A percentile compares a stretch with the other conserved stretches of the same genome.
These are phyloP conservation scores for Aquilaria malaccensis DNA, from an alignment of 345 rosid species.

Conservation along the genomic window DNA sequence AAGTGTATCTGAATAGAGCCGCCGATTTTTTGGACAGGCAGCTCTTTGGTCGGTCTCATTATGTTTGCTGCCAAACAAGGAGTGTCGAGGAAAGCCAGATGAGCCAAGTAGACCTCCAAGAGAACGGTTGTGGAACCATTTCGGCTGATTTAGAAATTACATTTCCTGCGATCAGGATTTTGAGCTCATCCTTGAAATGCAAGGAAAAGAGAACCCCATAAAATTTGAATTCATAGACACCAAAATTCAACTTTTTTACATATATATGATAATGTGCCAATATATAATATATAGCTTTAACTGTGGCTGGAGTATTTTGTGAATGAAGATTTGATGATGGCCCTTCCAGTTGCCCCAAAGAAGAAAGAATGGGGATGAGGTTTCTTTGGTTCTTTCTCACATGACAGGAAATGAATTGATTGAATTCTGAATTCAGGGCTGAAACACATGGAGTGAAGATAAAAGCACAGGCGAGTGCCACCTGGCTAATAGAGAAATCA, in stretches of 20 bases:
- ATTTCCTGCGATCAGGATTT: neutral
- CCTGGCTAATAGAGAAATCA: constrained; percentile 41
- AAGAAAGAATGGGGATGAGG: too few species aligned
- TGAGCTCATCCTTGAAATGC: neutral
- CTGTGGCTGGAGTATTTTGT: neutral
- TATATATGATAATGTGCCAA: constrained; percentile 1
- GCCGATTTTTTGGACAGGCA: constrained; percentile 7
- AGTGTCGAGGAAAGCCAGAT: neutral
- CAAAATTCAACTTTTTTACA: constrained; percentile 1
- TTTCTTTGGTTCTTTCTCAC: neutral
- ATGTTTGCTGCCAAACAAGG: constrained; percentile 5
- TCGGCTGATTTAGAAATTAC: constrained; percentile 22
- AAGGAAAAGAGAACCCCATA: constrained; percentile 5
- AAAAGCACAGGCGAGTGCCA: constrained; percentile 21
- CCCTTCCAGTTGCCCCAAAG: too few species aligned
- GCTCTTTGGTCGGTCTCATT: neutral
- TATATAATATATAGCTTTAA: constrained; percentile 2
- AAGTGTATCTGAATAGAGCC: constrained; percentile 10
- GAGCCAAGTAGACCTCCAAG: constrained; percentile 2
- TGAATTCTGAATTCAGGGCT: constrained; percentile 7
- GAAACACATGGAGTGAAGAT: constrained; percentile 16
- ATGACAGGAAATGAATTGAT: too few species aligned
- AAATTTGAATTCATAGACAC: constrained; percentile 14
- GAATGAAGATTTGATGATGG: too few species aligned
- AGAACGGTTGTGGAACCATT: constrained; percentile 28